Conservation (phyloP, 169 alveolate species). For the Plasmodium fragile region DNA sequence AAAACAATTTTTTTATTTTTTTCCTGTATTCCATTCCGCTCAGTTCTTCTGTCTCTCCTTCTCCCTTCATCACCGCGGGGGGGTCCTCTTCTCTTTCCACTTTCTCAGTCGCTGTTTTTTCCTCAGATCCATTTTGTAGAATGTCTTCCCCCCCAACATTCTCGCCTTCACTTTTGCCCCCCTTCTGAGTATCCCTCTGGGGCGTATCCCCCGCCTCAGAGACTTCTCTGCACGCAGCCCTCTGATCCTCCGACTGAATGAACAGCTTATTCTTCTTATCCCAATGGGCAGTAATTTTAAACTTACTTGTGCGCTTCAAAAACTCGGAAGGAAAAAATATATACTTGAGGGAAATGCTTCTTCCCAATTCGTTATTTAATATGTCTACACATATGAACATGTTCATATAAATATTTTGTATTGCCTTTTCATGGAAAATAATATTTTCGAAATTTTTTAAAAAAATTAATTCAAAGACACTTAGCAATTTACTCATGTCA, state of each 20-base stretch:
- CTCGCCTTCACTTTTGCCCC: not conserved
- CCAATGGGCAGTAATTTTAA: slow-evolving; percentile 32
- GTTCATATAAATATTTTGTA: slow-evolving; percentile 59
- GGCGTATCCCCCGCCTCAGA: not conserved
- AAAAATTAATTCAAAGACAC: slow-evolving; percentile 61
- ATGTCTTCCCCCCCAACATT: not conserved
- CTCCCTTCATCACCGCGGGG: not conserved
- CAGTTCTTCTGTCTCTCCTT: not conserved
- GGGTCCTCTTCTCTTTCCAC: not conserved
- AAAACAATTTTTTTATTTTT: slow-evolving; percentile 58
- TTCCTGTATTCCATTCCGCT: slow-evolving; percentile 38
- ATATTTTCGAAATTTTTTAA: slow-evolving; percentile 67
- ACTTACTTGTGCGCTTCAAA: slow-evolving; percentile 8
- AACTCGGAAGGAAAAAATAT: slow-evolving; percentile 40
- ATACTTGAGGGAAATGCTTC: slow-evolving; percentile 58
- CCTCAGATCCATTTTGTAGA: not conserved
- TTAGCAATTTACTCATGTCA: slow-evolving; percentile 60
- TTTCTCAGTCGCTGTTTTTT: not conserved
- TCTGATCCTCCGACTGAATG: slow-evolving; percentile 4
- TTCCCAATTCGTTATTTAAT: slow-evolving; percentile 41
- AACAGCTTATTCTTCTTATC: slow-evolving; percentile 25
- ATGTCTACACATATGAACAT: slow-evolving; percentile 77
- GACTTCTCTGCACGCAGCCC: not conserved
- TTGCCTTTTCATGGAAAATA: slow-evolving; percentile 49
- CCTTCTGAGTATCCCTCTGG: not conserved